These are phyloP conservation scores for Eucalyptus cladocalyx DNA, from an alignment of 345 rosid species.

Conservation along the genomic window DNA sequence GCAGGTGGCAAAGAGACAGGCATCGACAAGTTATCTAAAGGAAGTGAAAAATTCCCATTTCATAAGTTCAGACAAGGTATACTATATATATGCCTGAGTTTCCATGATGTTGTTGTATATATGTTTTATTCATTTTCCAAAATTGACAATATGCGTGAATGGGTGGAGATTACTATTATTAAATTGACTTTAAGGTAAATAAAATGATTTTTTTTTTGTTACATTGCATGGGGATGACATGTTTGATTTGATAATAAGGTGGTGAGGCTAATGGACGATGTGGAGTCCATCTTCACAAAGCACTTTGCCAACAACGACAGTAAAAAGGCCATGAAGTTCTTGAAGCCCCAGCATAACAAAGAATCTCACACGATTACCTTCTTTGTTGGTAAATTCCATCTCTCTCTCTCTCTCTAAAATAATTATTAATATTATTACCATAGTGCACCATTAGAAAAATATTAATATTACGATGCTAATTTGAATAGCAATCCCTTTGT, in stretches of 20 bases:
- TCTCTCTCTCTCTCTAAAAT: not conserved
- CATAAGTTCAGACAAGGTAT: slow-evolving; percentile 93
- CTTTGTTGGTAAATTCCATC: slow-evolving; percentile 58
- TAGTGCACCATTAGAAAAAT: not conserved
- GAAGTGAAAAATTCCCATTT: slow-evolving; percentile 87
- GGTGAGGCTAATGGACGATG: slow-evolving; percentile 92
- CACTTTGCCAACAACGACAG: slow-evolving; percentile 95
- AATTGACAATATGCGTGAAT: not conserved
- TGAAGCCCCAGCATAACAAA: slow-evolving; percentile 75
- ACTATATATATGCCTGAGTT: not conserved
- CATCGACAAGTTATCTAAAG: slow-evolving; percentile 69
- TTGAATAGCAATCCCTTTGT: not conserved
- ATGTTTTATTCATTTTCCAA: not conserved
- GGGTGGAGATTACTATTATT: not conserved
- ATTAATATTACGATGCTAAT: not conserved
- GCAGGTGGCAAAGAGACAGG: slow-evolving; percentile 78
- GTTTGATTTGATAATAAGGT: slow-evolving; percentile 22
- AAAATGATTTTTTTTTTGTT: not conserved
- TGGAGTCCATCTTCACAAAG: slow-evolving; percentile 95
- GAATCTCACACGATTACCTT: slow-evolving; percentile 97
- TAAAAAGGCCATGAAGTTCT: slow-evolving; percentile 93
- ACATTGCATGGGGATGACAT: not conserved
- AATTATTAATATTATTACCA: not conserved
- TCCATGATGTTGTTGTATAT: not conserved
- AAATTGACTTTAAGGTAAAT: not conserved